Conservation (phyloP, 345 rosid species). For the Boechera divaricarpa region DNA sequence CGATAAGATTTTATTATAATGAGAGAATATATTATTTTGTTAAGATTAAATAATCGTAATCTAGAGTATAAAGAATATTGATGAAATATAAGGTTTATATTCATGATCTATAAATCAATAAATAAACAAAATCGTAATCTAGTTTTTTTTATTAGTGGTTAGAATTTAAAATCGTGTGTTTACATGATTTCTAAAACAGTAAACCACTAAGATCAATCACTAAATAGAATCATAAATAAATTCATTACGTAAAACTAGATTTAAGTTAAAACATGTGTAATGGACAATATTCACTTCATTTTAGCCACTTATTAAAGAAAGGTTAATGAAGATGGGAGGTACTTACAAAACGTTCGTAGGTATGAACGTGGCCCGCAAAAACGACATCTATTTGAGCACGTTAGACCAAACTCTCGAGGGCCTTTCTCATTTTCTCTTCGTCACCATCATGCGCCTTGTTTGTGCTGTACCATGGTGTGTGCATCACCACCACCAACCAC, state of each 20-base stretch:
- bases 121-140: no score
- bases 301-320: background rate
- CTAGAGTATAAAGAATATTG: no score
- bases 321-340: background rate
- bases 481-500: constrained; percentile 77
- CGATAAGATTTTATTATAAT: no score
- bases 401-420: constrained; percentile 69
- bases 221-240: no score
- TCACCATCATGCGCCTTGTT: constrained; percentile 87
- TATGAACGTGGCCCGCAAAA: constrained; percentile 89
- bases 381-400: constrained; percentile 72
- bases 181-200: no score
- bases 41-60: no score
- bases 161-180: no score
- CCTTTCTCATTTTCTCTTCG: constrained; percentile 81
- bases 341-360: constrained; percentile 92
- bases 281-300: background rate
- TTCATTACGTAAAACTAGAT: background rate
- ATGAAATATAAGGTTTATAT: no score
- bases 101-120: no score
- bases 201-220: no score
- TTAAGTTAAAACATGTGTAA: background rate
- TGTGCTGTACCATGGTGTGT: constrained; percentile 93
- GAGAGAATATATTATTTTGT: no score
- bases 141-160: no score